Evolutionary conservation across 139 green algal genomes (phyloP), one percentile per base, ranked within the genome.

Genomic region (Trebouxia sp.): DNA sequence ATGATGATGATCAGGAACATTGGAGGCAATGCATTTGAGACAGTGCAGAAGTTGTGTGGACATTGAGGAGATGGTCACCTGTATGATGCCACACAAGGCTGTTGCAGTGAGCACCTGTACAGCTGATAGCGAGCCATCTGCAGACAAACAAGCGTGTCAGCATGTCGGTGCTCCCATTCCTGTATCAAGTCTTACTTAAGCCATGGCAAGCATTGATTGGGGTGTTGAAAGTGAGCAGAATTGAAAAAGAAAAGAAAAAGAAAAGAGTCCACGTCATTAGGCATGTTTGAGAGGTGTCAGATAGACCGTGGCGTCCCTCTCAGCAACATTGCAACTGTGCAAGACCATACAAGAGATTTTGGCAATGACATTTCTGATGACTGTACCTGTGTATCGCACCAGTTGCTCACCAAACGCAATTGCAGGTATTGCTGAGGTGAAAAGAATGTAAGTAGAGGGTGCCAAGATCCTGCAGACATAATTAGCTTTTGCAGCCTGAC

Each of bases 391-490:
- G 12, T 86, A 86, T 5, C 66, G 42, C 14, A 85, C 70, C 6
- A 97, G 78, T 83, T 98, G 94, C 84, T 94, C 80, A 0, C 94
- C 94, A 80, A 98, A 98, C 0, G 94, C 93, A 5, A 98, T 80
- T 0, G 93, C 94, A 41, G 94, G 94, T 22, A 98, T 89, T 17
- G 87, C 88, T 9, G 90, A 95, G 1, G 91, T 90, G 78, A 94
- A 90, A 76, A 97, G 96, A 30, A 98, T 95, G 82, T 96, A 97
- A 38, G 86, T 91, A 5, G 89, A 72, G 0, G 94, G 91, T 0
- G 94, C 93, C 32, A 97, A 58, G 8, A 98, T 90, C 67, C 92
- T 92, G 83, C 66, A 84, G 39, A 48, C 78, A n/a, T 80, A 56
- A 38, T 43, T 72, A 28, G n/a, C 35, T n/a, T 45, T 37, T n/a